phyloP scores from a whole-genome alignment of 306 rosid species.

The Ormosia emarginata region DNA sequence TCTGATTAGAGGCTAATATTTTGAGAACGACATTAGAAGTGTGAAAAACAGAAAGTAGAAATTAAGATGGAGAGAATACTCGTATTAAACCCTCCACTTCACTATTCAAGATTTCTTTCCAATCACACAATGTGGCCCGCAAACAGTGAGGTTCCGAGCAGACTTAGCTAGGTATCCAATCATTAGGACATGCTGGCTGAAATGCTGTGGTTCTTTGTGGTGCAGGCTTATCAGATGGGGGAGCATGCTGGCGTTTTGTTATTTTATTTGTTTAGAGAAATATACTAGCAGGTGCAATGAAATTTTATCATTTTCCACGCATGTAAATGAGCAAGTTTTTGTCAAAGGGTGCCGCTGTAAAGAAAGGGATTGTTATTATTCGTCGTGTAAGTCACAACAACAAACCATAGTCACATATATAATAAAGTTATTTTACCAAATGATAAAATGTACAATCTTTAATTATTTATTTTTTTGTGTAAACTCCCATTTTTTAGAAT shows the following conservation, averaged over 20 bases:
- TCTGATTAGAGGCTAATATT: neutral
- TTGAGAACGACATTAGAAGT: neutral
- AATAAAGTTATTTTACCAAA: too few species aligned
- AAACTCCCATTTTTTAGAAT: too few species aligned
- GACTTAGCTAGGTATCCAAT: neutral
- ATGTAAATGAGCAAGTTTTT: too few species aligned
- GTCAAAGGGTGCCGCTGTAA: too few species aligned
- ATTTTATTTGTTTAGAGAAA: too few species aligned
- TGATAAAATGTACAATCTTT: too few species aligned
- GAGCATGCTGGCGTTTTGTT: neutral
- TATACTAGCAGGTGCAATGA: too few species aligned
- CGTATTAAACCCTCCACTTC: neutral
- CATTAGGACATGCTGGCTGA: neutral
- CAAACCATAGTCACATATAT: too few species aligned
- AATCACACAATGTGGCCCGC: neutral
- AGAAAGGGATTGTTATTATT: too few species aligned
- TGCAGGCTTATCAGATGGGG: neutral
- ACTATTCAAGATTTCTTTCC: neutral
- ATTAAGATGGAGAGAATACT: neutral
- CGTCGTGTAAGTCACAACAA: too few species aligned
- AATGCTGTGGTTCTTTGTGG: neutral
- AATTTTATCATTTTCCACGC: too few species aligned
- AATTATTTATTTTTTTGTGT: too few species aligned
- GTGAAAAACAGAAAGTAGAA: neutral
- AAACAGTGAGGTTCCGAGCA: neutral